Evolutionary conservation across 1,284 basidiomycete species (phyloP), one percentile per base, ranked within the genome.

Genomic region (Cutaneotrichosporon sp.): DNA sequence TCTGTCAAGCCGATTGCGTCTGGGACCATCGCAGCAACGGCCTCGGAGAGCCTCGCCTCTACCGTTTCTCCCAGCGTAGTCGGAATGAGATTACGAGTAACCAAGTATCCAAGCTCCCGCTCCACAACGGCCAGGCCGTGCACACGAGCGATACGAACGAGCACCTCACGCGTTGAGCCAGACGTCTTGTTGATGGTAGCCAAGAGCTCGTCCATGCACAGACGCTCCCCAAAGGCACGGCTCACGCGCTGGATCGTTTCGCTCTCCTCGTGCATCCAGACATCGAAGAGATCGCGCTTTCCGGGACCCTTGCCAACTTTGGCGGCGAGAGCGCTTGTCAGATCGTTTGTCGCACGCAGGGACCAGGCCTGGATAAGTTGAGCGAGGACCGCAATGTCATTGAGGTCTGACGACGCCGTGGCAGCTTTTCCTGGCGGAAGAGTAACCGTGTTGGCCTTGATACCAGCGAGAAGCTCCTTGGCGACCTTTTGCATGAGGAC

Each of bases 401-500:
- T 18, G 33, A 46, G 21, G 22, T 36, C n/a, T 3, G 14, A 12
- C 4, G 15, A n/a, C n/a, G 33, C 38, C 0, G 46, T 18, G 4
- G 21, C 33, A 10, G 26, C 26, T 10, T 30, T 30, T 4, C 47
- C 51, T 1, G 17, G 8, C 4, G 43, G 46, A 2, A 56, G 43
- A 15, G 13, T 43, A 34, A 52, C 46, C 47, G 47, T 56, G 46
- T 42, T 37, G 4, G 46, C 36, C 37, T 49, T 33, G 13, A 56
- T 38, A 5, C 42, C 51, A 0, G 55, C 55, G 10, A 56, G 51
- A 2, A 56, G 55, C 48, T 56, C 55, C 48, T 56, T 56, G 18
- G 51, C 47, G 34, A 56, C 55, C 40, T 52, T 52, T 18, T 52
- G 51, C 55, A 52, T 50, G 35, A 56, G 51, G 5, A 56, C 55